Evolutionary conservation across 2,329 filamentous ascomycete species (phyloP).

Genomic region (Cadophora luteo-olivacea): DNA sequence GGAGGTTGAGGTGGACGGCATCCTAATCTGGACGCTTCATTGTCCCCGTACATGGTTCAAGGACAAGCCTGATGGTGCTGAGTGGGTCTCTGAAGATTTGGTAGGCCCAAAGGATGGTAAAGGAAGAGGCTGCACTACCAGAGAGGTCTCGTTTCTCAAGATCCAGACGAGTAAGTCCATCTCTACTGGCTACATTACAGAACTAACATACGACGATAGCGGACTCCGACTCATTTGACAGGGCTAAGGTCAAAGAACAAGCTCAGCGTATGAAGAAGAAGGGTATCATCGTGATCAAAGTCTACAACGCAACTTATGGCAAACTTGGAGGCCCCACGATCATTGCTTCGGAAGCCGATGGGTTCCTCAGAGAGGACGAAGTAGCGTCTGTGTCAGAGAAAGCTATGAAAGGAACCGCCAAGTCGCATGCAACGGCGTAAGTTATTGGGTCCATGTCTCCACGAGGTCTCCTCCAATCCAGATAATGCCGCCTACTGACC

Average conservation of each 20-base stretch:
- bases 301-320: constrained; percentile 25
- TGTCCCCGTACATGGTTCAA: constrained; percentile 24
- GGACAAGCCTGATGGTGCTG: background rate
- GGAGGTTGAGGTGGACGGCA: constrained; percentile 13
- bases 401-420: constrained; percentile 31
- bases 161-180: constrained; percentile 29
- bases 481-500: background rate
- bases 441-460: background rate
- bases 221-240: background rate
- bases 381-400: too few relatives aligned
- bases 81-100: constrained; percentile 26
- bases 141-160: constrained; percentile 29
- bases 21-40: constrained; percentile 19
- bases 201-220: background rate
- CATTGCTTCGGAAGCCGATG: background rate
- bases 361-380: constrained; percentile 4
- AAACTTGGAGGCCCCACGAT: constrained; percentile 14
- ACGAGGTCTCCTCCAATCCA: too few relatives aligned
- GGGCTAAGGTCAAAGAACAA: background rate
- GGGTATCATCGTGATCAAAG: constrained; percentile 30
- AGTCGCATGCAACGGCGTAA: constrained; percentile 33
- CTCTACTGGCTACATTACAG: background rate
- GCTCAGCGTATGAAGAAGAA: constrained; percentile 18
- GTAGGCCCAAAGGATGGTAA: constrained; percentile 26
- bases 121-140: constrained; percentile 14